Base-by-base conservation (phyloP, 345 rosid genomes). In the Eucalyptus brandiana region DNA sequence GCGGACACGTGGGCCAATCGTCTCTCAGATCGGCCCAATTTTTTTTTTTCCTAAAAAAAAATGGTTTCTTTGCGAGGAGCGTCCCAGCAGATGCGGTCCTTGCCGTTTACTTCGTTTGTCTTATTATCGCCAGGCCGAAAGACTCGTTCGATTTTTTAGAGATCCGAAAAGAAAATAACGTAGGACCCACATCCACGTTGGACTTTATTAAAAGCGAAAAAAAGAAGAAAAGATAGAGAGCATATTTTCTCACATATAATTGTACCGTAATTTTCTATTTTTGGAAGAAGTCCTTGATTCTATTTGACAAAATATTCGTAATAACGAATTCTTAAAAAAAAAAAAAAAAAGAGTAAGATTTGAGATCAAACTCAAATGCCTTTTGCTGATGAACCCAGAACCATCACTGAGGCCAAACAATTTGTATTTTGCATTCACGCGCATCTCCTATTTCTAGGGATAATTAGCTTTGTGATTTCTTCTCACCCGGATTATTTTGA, bases 1-100 rank as follows among this genome's bases (percentile, higher is more conserved):
- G 26, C 10, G 12, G 92, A 90, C 96, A 95, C 91, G 93, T 93
- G 96, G 92, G 4, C 90, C 94, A 93, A 92, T 94, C 18, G 48
- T 3, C n/a, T 60, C 7, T 44, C 50, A 87, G 91, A 89, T 89
- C 87, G 15, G n/a, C 47, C 87, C 7, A 56, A 56, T 56, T 23
- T 23, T 21, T 56, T 0, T 56, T 54, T 21, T 8, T 4, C 0
- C 21, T 56, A 89, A 89, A 67, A 23, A 9, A 24, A 48, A 48
- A 13, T 5, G 81, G 5, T 13, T 58, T 40, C 30, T 60, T 56
- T 13, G 3, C 19, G 88, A 30, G 95, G 96, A 93, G 95, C 94
- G 95, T 90, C 90, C 67, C 32, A 15, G 60, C 76, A 6, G 65
- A 56, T 30, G 44, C 47, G 26, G 48, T 34, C 26, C 86, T 9